phyloP scores from a whole-genome alignment of 2,329 filamentous ascomycete species.

The Arthrinium puccinioides region DNA sequence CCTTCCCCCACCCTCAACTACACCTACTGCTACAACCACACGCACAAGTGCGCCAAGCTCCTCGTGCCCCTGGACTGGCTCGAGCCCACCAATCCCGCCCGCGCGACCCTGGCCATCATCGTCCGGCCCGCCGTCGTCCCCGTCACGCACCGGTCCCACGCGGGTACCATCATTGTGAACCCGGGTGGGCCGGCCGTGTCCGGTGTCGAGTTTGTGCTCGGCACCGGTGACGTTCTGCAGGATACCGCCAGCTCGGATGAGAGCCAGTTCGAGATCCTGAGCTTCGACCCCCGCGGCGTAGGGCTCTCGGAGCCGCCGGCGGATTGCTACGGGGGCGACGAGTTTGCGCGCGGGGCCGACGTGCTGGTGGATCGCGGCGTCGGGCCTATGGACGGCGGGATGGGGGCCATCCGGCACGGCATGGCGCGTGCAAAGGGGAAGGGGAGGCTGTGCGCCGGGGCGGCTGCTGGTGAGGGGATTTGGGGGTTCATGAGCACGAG shows the following conservation, averaged over 20 bases:
- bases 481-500: constrained; percentile 27
- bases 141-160: not conserved
- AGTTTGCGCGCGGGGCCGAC: constrained; percentile 20
- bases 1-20: constrained; percentile 2
- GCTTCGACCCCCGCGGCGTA: constrained; percentile 37
- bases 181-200: constrained; percentile 39
- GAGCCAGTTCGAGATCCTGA: constrained; percentile 32
- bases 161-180: constrained; percentile 30
- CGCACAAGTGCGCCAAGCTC: constrained; percentile 2
- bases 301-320: constrained; percentile 26
- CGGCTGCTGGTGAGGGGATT: constrained; percentile 17
- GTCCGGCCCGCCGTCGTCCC: constrained; percentile 14
- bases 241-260: constrained; percentile 21
- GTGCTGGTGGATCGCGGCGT: constrained; percentile 19
- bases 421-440: constrained; percentile 18
- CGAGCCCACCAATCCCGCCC: not conserved
- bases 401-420: constrained; percentile 15
- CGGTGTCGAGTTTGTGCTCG: constrained; percentile 24
- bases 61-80: constrained; percentile 3
- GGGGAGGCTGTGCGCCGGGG: constrained; percentile 21
- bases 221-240: constrained; percentile 22
- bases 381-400: constrained; percentile 15
- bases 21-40: constrained; percentile 1
- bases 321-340: constrained; percentile 28
- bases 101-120: constrained; percentile 6